A percentile compares a stretch with the other conserved stretches of the same genome.
phyloP scores from a whole-genome alignment of 2,329 filamentous ascomycete species.

The Periconia sp. region DNA sequence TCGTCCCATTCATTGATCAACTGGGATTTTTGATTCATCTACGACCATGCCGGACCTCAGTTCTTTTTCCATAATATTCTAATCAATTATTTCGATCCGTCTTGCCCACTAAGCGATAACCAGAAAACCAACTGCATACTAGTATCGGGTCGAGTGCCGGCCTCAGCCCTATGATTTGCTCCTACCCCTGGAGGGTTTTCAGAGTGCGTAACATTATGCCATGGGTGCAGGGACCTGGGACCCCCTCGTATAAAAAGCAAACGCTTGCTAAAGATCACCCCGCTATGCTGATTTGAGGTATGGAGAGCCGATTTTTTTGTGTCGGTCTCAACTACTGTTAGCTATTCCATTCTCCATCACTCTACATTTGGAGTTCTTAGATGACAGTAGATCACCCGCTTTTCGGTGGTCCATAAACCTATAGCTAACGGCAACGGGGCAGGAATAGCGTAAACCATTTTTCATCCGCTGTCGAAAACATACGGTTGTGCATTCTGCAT shows the following conservation, averaged over 20 bases:
- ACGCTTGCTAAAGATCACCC: background rate
- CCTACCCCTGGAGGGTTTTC: background rate
- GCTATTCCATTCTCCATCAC: background rate
- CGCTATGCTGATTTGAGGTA: background rate
- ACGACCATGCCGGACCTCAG: too few relatives aligned
- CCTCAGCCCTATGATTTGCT: background rate
- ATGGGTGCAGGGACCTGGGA: background rate
- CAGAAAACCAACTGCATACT: background rate
- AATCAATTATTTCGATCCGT: too few relatives aligned
- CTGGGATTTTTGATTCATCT: too few relatives aligned
- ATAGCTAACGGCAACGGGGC: too few relatives aligned
- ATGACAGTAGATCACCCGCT: background rate
- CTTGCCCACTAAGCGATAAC: background rate
- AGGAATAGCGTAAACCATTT: too few relatives aligned
- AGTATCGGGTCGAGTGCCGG: background rate
- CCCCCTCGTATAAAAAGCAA: background rate
- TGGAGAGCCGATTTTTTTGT: background rate
- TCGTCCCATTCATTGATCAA: too few relatives aligned
- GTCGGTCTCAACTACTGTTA: background rate
- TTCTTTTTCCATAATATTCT: too few relatives aligned
- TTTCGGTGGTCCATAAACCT: background rate
- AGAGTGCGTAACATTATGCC: background rate
- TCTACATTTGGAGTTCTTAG: background rate
- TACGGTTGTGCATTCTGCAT: too few relatives aligned
- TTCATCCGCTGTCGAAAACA: too few relatives aligned